Base-by-base conservation (phyloP, 2,329 filamentous ascomycete genomes). In the Coniochaeta sp. region DNA sequence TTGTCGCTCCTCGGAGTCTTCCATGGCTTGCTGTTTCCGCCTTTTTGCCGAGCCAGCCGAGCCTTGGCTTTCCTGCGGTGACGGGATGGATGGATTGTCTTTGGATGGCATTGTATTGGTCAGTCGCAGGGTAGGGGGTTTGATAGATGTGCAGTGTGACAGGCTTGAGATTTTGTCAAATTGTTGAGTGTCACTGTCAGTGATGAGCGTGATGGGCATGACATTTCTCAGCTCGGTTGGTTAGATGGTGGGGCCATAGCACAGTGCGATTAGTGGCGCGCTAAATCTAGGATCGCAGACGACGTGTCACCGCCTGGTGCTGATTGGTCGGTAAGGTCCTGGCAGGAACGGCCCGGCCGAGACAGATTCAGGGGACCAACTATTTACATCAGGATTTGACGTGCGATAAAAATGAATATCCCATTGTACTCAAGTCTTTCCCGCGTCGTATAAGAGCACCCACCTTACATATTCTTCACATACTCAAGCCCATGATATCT, bases 1-100 rank as follows among this genome's bases (percentile, higher is more conserved):
- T 12, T 14, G 38, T 12, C 8, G n/a, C 20, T n/a, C 18, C 45
- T 28, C 45, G 4, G 42, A 13, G 31, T 18, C 38, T 28, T 22
- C 10, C 12, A 52, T 40, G n/a, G 38, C 2, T 26, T 26, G 20
- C 45, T 20, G 42, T n/a, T 31, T 18, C 38, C 31, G 27, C 10
- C 12, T n/a, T 48, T 50, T 35, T 42, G 31, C 53, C 52, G 52
- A 31, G 42, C 28, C 42, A 14, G 24, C 18, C 32, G 18, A 28
- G 42, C 30, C 32, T 40, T 20, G 20, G 14, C 16, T 24, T 22
- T 13, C 24, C 2, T 20, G 16, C 20, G 49, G 24, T n/a, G 18
- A 18, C 26, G 49, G 22, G 12, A 10, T 24, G 6, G 18, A 3
- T 24, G n/a, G 18, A 6, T 18, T 45, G 10, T n/a, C 35, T 16